Conservation (phyloP, 495 filamentous ascomycete species). For the Aspergillus coremiiformis region DNA sequence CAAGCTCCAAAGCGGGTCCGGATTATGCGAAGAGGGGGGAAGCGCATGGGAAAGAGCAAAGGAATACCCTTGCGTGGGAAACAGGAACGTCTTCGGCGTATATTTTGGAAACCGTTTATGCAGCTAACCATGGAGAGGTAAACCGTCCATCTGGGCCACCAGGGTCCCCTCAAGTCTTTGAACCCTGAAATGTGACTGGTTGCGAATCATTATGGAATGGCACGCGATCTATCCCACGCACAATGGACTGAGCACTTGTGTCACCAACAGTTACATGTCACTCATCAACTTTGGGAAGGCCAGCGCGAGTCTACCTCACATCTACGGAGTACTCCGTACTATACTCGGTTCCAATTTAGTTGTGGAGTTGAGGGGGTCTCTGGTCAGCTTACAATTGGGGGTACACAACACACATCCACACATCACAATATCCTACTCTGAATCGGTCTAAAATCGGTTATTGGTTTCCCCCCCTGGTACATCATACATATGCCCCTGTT, state of each 20-base stretch:
- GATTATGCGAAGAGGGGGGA: neutral
- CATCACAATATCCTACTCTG: neutral
- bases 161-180: slow-evolving; percentile 3
- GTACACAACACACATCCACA: neutral
- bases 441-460: neutral
- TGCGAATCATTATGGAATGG: neutral
- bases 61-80: neutral
- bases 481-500: neutral
- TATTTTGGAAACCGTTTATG: slow-evolving; percentile 15
- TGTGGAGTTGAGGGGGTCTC: neutral
- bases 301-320: neutral
- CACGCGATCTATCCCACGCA: slow-evolving; percentile 7
- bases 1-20: slow-evolving; percentile 1
- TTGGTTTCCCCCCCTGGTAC: neutral
- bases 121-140: slow-evolving; percentile 8
- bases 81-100: slow-evolving; percentile 5
- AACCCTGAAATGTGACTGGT: slow-evolving; percentile 15
- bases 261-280: neutral
- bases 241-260: neutral
- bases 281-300: neutral
- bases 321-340: too few species aligned
- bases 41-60: slow-evolving; percentile 2
- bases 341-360: neutral
- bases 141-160: neutral
- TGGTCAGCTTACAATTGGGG: neutral